phyloP scores from a whole-genome alignment of 306 rosid genomes.

The Pterocarpus macrocarpus region DNA sequence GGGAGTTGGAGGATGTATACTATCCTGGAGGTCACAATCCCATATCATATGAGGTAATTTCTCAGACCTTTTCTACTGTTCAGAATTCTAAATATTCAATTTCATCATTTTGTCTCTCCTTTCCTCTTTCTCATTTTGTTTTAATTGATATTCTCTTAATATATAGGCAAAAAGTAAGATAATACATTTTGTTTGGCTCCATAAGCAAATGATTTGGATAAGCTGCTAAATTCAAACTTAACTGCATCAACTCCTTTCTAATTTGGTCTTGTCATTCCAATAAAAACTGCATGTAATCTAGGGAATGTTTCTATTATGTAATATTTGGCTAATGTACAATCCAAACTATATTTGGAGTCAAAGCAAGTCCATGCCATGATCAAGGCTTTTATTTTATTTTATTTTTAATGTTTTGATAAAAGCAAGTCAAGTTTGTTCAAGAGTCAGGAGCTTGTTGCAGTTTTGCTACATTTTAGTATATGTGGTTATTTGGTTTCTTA shows the following conservation, averaged over 20 bases:
- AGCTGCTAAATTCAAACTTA: constrained; percentile 39
- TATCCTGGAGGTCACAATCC: constrained; percentile 84
- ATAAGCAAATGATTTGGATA: neutral
- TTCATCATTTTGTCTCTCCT: constrained; percentile 24
- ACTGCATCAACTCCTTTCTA: constrained; percentile 25
- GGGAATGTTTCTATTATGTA: constrained; percentile 10
- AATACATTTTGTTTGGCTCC: constrained; percentile 22
- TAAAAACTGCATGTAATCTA: constrained; percentile 1
- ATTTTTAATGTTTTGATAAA: neutral
- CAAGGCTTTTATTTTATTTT: neutral
- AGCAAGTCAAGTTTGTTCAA: neutral
- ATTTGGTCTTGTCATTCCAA: constrained; percentile 25
- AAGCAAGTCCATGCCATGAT: constrained; percentile 27
- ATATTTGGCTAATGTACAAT: constrained; percentile 23
- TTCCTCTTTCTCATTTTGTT: neutral
- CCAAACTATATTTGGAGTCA: constrained; percentile 23
- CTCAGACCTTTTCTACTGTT: constrained; percentile 31
- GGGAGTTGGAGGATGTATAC: constrained; percentile 85
- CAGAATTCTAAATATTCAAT: constrained; percentile 18
- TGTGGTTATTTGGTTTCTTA: constrained; percentile 9
- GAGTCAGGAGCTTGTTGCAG: neutral
- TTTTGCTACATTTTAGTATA: neutral
- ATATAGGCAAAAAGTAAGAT: constrained; percentile 24
- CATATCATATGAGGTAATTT: constrained; percentile 65
- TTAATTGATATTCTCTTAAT: constrained; percentile 4